Conservation (phyloP, 2,329 filamentous ascomycete species). For the Coniochaeta sp. region DNA sequence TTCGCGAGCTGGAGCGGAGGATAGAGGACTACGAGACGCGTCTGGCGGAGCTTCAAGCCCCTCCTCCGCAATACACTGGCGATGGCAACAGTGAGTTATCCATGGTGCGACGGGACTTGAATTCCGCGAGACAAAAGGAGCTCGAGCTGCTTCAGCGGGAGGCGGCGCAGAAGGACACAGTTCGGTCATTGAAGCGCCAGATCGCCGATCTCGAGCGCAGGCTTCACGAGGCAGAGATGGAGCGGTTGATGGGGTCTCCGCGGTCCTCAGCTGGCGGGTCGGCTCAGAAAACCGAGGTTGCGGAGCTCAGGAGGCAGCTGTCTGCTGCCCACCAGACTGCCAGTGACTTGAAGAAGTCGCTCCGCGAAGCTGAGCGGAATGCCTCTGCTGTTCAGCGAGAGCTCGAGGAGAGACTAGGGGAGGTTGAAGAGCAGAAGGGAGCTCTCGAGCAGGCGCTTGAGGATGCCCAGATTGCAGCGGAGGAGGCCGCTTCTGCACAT, state of each 20-base stretch:
- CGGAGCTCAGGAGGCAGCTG: constrained; percentile 53
- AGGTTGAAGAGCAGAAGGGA: constrained; percentile 51
- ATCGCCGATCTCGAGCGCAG: constrained; percentile 61
- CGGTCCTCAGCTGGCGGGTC: constrained; percentile 40
- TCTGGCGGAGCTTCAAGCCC: constrained; percentile 24
- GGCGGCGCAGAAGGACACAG: constrained; percentile 50
- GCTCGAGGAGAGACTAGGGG: constrained; percentile 46
- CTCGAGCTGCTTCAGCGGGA: constrained; percentile 59
- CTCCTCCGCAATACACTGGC: constrained; percentile 22
- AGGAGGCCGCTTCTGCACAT: constrained; percentile 36
- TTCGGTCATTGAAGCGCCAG: constrained; percentile 57
- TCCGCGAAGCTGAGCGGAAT: constrained; percentile 43
- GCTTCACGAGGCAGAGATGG: constrained; percentile 55
- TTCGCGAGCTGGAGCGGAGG: constrained; percentile 57
- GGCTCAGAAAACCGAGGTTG: constrained; percentile 47
- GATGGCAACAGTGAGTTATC: constrained; percentile 48
- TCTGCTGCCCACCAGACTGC: constrained; percentile 51
- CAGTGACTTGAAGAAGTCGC: constrained; percentile 42
- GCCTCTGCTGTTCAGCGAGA: constrained; percentile 33
- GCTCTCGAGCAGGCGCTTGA: constrained; percentile 52
- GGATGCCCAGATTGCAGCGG: constrained; percentile 42
- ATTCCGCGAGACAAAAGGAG: constrained; percentile 58
- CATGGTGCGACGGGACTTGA: constrained; percentile 54
- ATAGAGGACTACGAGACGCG: constrained; percentile 46
- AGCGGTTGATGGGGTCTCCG: constrained; percentile 35